These are phyloP conservation scores for Diplodia sapinea DNA, from an alignment of 2,329 filamentous ascomycete genomes.

Conservation along the genomic window DNA sequence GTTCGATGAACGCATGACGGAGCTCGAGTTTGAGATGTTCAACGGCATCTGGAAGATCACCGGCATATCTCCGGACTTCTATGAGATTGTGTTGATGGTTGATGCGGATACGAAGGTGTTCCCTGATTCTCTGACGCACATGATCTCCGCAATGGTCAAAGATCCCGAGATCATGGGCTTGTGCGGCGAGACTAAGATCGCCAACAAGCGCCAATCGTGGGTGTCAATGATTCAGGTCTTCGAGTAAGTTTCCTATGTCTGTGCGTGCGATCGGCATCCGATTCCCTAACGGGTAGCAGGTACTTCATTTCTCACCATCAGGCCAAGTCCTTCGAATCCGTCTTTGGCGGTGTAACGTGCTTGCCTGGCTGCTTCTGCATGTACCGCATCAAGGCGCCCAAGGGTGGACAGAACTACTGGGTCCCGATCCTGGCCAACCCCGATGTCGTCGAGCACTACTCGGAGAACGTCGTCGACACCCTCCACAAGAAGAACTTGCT, in stretches of 20 bases:
- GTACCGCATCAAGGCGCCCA: conserved; percentile 99
- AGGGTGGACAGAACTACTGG: conserved; percentile 99
- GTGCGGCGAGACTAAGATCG: conserved; percentile 98
- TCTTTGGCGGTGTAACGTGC: conserved; percentile 99
- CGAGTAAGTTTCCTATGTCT: conserved; percentile 61
- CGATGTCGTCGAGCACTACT: conserved; percentile 98
- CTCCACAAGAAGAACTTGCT: conserved; percentile 97
- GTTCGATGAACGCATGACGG: conserved; percentile 99
- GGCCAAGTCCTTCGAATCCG: conserved; percentile 95
- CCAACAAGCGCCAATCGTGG: conserved; percentile 94
- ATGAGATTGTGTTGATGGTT: conserved; percentile 98
- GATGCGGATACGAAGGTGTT: conserved; percentile 99
- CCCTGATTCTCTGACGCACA: conserved; percentile 96
- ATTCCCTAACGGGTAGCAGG: conserved; percentile 44
- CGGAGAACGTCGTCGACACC: conserved; percentile 97
- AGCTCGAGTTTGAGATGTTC: conserved; percentile 99
- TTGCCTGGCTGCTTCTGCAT: conserved; percentile 99
- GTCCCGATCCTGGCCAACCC: conserved; percentile 98
- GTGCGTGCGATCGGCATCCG: conserved; percentile 33
- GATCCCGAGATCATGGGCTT: conserved; percentile 99
- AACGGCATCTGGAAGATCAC: conserved; percentile 99
- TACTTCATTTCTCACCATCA: conserved; percentile 99
- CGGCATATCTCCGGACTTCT: conserved; percentile 96
- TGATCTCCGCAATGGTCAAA: conserved; percentile 99
- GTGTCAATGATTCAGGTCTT: conserved; percentile 99